Base-by-base conservation (phyloP, 2,329 filamentous ascomycete genomes). In the Truncatella angustata region DNA sequence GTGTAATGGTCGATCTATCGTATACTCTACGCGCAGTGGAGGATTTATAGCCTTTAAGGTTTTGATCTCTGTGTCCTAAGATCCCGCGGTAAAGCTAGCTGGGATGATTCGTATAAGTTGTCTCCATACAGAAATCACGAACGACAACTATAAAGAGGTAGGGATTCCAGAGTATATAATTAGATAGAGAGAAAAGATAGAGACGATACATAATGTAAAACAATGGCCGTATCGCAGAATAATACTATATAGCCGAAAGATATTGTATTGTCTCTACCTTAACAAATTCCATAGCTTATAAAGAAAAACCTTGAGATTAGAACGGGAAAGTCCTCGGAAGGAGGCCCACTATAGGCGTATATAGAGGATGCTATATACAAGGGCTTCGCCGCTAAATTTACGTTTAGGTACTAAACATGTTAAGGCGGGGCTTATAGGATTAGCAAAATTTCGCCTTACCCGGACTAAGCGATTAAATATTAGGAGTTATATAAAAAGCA, bases 11-110 rank as follows among this genome's bases (percentile, higher is more conserved):
- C 60, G 64, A 12, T 64, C 60, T 0, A 21, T 68, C 3, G 47
- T 66, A 16, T 68, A 66, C 43, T 56, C 61, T n/a, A 60, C 56
- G 9, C 32, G 26, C 16, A 4, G 23, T 16, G 57, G 57, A 6
- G 55, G 58, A 4, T 50, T 49, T 18, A 37, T 51, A 1, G 54
- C 55, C 3, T 50, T 60, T 3, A 62, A 65, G 21, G 52, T 51
- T 6, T 48, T 68, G 48, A 54, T 67, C 5, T 61, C 60, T 20
- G 10, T 67, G 4, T 61, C 61, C 14, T 68, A 67, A 21, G 65
- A 68, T 30, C 64, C 65, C 1, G 56, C 62, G 5, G 52, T 56
- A 1, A 60, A 46, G 28, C 54, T 68, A 6, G 30, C 51, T 6
- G 59, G 57, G 2, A 65, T 63, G 60, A 30, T 52, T 21, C 58